phyloP scores from a whole-genome alignment of 495 filamentous ascomycete species.

The Trypethelium eluteriae region DNA sequence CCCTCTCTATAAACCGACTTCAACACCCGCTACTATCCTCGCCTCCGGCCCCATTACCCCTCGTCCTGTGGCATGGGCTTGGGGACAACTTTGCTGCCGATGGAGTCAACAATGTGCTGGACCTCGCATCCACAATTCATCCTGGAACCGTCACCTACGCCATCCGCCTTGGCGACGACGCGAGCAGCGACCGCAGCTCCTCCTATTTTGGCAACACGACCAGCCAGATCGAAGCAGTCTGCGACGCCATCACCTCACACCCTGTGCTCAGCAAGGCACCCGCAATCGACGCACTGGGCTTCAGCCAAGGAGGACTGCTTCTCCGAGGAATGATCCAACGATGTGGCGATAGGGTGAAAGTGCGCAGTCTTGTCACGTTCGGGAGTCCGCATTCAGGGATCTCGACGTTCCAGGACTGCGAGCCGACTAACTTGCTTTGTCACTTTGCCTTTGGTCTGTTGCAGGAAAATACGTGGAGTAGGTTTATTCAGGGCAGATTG shows the following conservation, averaged over 20 bases:
- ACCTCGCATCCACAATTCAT: conserved; percentile 61
- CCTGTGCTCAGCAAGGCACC: conserved; percentile 72
- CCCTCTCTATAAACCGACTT: background rate
- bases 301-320: conserved; percentile 94
- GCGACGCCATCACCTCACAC: conserved; percentile 66
- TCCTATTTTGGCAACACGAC: conserved; percentile 91
- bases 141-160: conserved; percentile 79
- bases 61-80: conserved; percentile 91
- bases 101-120: conserved; percentile 59
- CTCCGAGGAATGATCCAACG: conserved; percentile 86
- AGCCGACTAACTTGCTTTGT: conserved; percentile 68
- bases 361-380: conserved; percentile 80
- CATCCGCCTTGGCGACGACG: conserved; percentile 63
- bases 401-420: conserved; percentile 61
- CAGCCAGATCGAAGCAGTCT: conserved; percentile 68
- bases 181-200: conserved; percentile 60
- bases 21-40: background rate
- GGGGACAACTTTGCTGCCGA: conserved; percentile 68
- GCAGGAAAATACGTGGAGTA: conserved; percentile 63
- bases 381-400: conserved; percentile 95
- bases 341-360: conserved; percentile 67
- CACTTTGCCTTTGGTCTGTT: conserved; percentile 65
- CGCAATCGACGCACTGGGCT: conserved; percentile 83
- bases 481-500: conserved; percentile 64
- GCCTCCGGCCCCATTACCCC: conserved; percentile 53